Evolutionary conservation across 257 asterid genomes (phyloP).

Genomic region (Ophiorrhiza pumila): DNA sequence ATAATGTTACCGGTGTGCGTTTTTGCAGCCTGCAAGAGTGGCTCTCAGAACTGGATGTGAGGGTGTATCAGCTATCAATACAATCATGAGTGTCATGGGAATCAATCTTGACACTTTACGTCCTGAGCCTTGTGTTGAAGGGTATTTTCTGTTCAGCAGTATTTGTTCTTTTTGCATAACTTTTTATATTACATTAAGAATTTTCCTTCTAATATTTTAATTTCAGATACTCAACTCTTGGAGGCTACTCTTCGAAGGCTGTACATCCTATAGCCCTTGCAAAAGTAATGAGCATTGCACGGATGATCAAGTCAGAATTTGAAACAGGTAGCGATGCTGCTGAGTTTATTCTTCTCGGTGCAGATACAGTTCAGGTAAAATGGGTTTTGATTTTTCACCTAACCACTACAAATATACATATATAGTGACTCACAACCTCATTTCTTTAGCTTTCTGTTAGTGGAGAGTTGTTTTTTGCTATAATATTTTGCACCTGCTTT

Average conservation of each 20-base stretch:
- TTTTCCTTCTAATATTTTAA: conserved; percentile 4
- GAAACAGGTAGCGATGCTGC: conserved; percentile 95
- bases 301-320: conserved; percentile 78
- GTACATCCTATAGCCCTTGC: conserved; percentile 99
- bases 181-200: conserved; percentile 6
- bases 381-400: conserved; percentile 1
- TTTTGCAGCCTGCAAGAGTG: conserved; percentile 75
- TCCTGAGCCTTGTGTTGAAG: conserved; percentile 99
- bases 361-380: conserved; percentile 88
- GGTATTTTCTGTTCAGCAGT: conserved; percentile 30
- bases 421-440: neutral
- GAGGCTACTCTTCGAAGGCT: conserved; percentile 94
- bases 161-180: neutral
- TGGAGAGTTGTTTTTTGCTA: neutral
- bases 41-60: conserved; percentile 78
- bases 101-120: conserved; percentile 76
- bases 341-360: conserved; percentile 94
- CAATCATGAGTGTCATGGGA: conserved; percentile 99
- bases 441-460: neutral
- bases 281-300: conserved; percentile 88
- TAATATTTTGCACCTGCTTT: neutral
- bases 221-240: conserved; percentile 86
- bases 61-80: conserved; percentile 90
- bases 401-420: neutral
- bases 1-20: neutral